These are phyloP conservation scores for Daedaleopsis nitida DNA, from an alignment of 768 basidiomycete species.

Conservation along the genomic window DNA sequence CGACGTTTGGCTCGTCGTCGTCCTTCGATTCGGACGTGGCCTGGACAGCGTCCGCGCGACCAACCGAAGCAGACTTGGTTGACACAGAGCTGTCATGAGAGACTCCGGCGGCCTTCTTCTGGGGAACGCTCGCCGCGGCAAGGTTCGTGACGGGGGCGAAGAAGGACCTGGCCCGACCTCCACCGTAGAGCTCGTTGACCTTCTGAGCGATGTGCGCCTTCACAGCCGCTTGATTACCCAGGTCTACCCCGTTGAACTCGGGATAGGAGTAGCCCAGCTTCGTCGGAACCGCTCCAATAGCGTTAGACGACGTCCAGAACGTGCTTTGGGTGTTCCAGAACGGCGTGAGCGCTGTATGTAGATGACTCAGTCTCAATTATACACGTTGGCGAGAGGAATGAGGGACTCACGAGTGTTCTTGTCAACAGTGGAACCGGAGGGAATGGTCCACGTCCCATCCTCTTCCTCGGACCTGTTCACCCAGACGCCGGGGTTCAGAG, in stretches of 20 bases:
- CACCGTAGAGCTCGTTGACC: slow-evolving; percentile 38
- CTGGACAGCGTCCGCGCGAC: no score
- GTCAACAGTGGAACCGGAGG: slow-evolving; percentile 13
- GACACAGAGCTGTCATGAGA: neutral
- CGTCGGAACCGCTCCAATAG: slow-evolving; percentile 28
- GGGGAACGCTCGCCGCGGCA: neutral
- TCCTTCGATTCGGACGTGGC: no score
- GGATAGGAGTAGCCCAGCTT: slow-evolving; percentile 51
- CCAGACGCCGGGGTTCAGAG: slow-evolving; percentile 45
- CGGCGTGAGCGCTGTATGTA: slow-evolving; percentile 42
- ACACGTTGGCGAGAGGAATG: neutral
- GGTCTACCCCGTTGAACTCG: slow-evolving; percentile 46
- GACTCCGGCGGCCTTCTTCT: neutral
- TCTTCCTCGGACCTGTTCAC: slow-evolving; percentile 26
- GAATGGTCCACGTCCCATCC: slow-evolving; percentile 18
- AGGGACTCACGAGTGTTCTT: slow-evolving; percentile 8
- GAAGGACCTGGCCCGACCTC: neutral
- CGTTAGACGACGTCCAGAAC: slow-evolving; percentile 43
- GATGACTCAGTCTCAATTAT: neutral
- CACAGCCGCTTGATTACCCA: slow-evolving; percentile 31
- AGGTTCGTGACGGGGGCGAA: neutral
- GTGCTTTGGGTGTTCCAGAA: slow-evolving; percentile 43
- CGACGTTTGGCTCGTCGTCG: neutral
- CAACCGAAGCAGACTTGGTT: neutral
- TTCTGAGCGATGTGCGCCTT: slow-evolving; percentile 33